Evolutionary conservation across 1,139 yeast genomes (phyloP).

Genomic region (Diutina neorugosa): DNA sequence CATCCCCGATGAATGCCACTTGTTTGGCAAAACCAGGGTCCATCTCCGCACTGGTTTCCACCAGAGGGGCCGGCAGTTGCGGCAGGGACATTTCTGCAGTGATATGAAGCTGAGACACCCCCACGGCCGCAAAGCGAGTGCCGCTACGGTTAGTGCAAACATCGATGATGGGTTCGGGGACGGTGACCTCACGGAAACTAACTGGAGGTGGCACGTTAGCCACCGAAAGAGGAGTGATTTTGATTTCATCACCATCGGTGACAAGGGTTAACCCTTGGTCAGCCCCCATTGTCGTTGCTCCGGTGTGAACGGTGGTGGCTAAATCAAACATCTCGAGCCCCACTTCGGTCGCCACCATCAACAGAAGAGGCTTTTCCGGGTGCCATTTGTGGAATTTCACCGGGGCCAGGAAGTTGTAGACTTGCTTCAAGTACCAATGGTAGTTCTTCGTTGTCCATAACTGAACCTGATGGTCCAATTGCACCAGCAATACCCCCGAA

Average conservation of each 20-base stretch:
- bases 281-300: constrained; percentile 51
- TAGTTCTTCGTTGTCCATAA: constrained; percentile 89
- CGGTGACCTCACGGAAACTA: constrained; percentile 53
- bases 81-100: neutral
- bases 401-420: constrained; percentile 15
- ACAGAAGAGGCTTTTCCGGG: constrained; percentile 73
- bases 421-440: constrained; percentile 92
- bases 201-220: constrained; percentile 97
- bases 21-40: constrained; percentile 1
- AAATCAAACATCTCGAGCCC: constrained; percentile 58
- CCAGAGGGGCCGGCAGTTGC: neutral
- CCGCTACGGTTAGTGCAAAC: constrained; percentile 56
- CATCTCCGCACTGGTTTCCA: neutral
- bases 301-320: constrained; percentile 50
- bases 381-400: constrained; percentile 63
- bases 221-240: constrained; percentile 68
- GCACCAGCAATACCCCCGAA: constrained; percentile 68
- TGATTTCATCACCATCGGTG: constrained; percentile 63
- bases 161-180: constrained; percentile 42
- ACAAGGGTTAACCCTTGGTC: constrained; percentile 77
- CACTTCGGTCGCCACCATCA: constrained; percentile 27
- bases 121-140: constrained; percentile 34
- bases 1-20: neutral
- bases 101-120: neutral
- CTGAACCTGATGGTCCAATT: constrained; percentile 49